Base-by-base conservation (phyloP, 345 rosid species). In the Camelina hispida region DNA sequence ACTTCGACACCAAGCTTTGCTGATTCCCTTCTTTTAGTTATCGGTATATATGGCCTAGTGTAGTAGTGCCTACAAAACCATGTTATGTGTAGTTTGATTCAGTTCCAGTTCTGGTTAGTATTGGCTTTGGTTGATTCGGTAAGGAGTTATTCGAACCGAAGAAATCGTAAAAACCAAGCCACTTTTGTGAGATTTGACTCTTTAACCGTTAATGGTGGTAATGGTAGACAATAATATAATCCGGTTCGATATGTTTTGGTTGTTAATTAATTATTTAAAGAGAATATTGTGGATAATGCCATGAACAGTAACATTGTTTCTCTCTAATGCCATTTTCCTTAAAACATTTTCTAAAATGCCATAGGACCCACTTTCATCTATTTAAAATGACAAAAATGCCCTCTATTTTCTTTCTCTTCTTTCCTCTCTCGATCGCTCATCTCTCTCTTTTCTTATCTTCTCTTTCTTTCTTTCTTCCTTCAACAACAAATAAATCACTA, bases 1-100 rank as follows among this genome's bases (percentile, higher is more conserved):
- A 89, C 81, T 91, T 87, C 17, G 91, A 85, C 13, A 87, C 93
- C 20, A 58, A 46, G 12, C 64, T 81, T 12, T 89, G 91, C 72
- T 93, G 82, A 81, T 68, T 48, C 66, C 38, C 10, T 1, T 6
- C 8, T 15, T 3, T 12, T 28, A 28, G 16, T 57, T n/a, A 22
- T 69, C 16, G 28, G 54, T 56, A 22, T 2, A 58, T 44, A 69
- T 61, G 53, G 59, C 52, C 20, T 28, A 8, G 34, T 18, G 22
- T 18, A 10, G 43, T 42, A 46, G n/a, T n/a, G n/a, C 46, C 56
- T 22, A 57, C 0, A 43, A 23, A 48, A 58, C 57, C 57, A 32
- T 34, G 58, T 16, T 46, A 3, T 71, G 23, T 62, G 54, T 62
- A 51, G 68, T 61, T 25, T 51, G 61, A 2, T 51, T 72, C 62